Evolutionary conservation across 306 rosid species (phyloP).

Genomic region (Prunus armeniaca): DNA sequence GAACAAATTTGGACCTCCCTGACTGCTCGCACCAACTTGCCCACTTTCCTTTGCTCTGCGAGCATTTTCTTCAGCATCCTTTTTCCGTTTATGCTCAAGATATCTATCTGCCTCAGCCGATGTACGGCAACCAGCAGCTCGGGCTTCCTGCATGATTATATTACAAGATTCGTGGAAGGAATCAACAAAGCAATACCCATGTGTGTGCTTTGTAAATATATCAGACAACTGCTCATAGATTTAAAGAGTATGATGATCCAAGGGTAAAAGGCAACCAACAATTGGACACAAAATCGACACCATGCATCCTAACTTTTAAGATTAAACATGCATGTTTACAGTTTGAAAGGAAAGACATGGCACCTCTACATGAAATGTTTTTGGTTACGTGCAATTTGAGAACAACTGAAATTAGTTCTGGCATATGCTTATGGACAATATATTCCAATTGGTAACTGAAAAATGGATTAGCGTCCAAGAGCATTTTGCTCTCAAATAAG

Average conservation of each 20-base stretch:
- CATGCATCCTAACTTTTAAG: neutral
- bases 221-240: neutral
- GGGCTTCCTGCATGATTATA: slow-evolving; percentile 59
- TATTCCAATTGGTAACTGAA: slow-evolving; percentile 9
- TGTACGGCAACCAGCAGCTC: slow-evolving; percentile 74
- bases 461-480: neutral
- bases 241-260: neutral
- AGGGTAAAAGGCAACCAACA: neutral
- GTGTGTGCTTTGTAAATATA: neutral
- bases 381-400: neutral
- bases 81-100: slow-evolving; percentile 55
- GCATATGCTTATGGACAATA: neutral
- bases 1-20: slow-evolving; percentile 57
- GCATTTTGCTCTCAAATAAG: neutral
- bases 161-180: neutral
- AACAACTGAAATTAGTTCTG: neutral
- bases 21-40: slow-evolving; percentile 64
- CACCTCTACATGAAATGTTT: neutral
- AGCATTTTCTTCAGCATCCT: slow-evolving; percentile 64
- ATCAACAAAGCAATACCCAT: neutral
- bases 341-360: neutral
- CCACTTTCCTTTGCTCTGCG: slow-evolving; percentile 54
- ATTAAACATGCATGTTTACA: neutral
- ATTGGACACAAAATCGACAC: neutral
- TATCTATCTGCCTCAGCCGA: slow-evolving; percentile 70